These are phyloP conservation scores for Leucocoprinus birnbaumii DNA, from an alignment of 768 basidiomycete genomes.

Conservation along the genomic window DNA sequence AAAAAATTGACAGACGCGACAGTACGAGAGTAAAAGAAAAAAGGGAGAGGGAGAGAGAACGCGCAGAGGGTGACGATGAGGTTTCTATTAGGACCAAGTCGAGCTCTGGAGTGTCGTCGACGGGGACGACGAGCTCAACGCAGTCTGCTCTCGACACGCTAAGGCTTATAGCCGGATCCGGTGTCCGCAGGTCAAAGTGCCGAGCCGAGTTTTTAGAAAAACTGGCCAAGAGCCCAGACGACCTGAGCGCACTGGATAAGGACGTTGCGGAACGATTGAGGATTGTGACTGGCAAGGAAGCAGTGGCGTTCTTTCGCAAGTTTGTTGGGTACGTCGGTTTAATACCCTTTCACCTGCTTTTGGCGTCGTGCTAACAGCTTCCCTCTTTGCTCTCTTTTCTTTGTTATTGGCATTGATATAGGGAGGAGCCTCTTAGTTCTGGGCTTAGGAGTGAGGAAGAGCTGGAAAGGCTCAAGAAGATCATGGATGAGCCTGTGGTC, in stretches of 20 bases:
- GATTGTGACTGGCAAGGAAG: slow-evolving; percentile 39
- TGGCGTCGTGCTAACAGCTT: background rate
- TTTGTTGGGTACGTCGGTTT: slow-evolving; percentile 34
- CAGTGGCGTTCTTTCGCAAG: slow-evolving; percentile 35
- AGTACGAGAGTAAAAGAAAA: background rate
- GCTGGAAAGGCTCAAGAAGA: slow-evolving; percentile 9
- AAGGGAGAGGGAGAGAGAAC: background rate
- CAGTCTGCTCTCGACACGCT: slow-evolving; percentile 23
- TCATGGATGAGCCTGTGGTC: slow-evolving; percentile 32
- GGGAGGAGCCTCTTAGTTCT: slow-evolving; percentile 5
- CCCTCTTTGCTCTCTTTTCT: background rate
- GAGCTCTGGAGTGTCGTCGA: slow-evolving; percentile 3
- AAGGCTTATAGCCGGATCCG: slow-evolving; percentile 30
- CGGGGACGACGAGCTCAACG: slow-evolving; percentile 1
- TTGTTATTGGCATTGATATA: background rate
- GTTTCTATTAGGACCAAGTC: slow-evolving; percentile 1
- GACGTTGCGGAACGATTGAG: slow-evolving; percentile 33
- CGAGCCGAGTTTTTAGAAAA: slow-evolving; percentile 43
- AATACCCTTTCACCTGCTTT: background rate
- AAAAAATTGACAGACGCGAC: background rate
- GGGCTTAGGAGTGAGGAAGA: background rate
- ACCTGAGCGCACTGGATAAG: slow-evolving; percentile 25
- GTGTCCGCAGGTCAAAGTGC: slow-evolving; percentile 40
- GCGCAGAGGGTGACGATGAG: background rate
- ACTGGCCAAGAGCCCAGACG: slow-evolving; percentile 27